Evolutionary conservation across 1,284 basidiomycete species (phyloP).

Genomic region (Stygiomarasmius scandens): DNA sequence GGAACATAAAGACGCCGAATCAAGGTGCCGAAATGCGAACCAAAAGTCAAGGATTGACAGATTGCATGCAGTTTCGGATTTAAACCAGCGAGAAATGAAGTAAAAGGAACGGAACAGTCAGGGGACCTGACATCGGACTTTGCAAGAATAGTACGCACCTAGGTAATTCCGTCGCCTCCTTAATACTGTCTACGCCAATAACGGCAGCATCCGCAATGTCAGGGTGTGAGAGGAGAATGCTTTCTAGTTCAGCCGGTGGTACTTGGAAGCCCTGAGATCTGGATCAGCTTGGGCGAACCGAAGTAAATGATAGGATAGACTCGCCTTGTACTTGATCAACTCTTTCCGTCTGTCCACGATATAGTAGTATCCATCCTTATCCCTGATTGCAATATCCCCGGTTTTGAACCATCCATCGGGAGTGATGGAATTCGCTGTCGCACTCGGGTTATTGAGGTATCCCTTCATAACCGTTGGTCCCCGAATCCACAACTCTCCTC

Average conservation of each 20-base stretch:
- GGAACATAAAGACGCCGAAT: neutral
- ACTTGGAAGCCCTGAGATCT: slow-evolving; percentile 68
- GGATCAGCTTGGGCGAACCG: neutral
- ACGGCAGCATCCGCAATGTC: slow-evolving; percentile 75
- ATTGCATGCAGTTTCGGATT: too few species aligned
- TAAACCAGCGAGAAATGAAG: too few species aligned
- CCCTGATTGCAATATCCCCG: slow-evolving; percentile 71
- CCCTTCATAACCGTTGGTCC: slow-evolving; percentile 42
- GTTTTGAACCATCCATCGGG: slow-evolving; percentile 83
- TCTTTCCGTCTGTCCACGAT: slow-evolving; percentile 80
- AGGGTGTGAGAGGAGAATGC: slow-evolving; percentile 71
- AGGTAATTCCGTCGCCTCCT: slow-evolving; percentile 77
- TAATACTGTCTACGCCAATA: slow-evolving; percentile 63
- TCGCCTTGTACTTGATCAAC: slow-evolving; percentile 81
- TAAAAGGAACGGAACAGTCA: too few species aligned
- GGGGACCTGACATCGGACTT: too few species aligned
- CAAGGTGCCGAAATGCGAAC: too few species aligned
- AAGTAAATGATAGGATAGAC: slow-evolving; percentile 7
- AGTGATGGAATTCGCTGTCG: slow-evolving; percentile 71
- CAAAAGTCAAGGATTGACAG: neutral
- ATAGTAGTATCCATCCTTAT: slow-evolving; percentile 64
- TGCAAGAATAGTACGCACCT: slow-evolving; percentile 39
- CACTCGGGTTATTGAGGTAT: slow-evolving; percentile 68
- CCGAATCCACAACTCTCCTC: slow-evolving; percentile 33
- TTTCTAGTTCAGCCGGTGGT: slow-evolving; percentile 82